Evolutionary conservation across 306 rosid species (phyloP), one percentile per base, ranked within the genome.

Genomic region (Lathyrus tuberosus): DNA sequence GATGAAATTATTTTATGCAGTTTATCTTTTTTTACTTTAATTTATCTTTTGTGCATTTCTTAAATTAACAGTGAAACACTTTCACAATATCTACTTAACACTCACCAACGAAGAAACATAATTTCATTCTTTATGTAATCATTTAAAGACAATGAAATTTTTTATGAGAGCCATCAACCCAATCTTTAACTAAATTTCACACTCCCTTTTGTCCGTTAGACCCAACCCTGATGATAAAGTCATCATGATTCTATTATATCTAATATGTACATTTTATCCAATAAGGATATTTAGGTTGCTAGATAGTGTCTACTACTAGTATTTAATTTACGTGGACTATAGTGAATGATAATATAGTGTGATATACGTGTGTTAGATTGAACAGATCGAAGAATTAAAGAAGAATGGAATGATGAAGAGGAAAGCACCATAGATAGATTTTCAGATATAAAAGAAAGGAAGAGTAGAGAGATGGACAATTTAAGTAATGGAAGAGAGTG

Each of bases 341-440:
- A 49, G 17, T 49, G 57, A 49, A 10, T 1, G 57, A 49, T 26
- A 26, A 26, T 3, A 26, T 49, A 49, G 57, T 49, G 57, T 49
- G 20, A 49, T 49, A 17, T 49, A 49, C 57, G 57, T 49, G 28
- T 26, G 14, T 51, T 18, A n/a, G 54, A 61, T 65, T 35, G 59
- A 75, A 28, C 64, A 64, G 58, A 41, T 1, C 47, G 1, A 26
- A 17, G 47, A 53, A 33, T 6, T 5, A 46, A 24, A 51, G 30
- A 53, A 52, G 57, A 73, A 78, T 88, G 97, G 96, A 85, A 81
- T 81, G 89, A 77, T 86, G 96, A 86, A 84, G 83, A 83, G 81
- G 96, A 88, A 82, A 62, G 86, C 97, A 91, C 84, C 61, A 62
- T 10, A 53, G 4, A 62, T 10, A 53, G 4, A 22, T 57, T 42